Conservation (phyloP, 208 protist species). For the Tritrichomonas musculus region DNA sequence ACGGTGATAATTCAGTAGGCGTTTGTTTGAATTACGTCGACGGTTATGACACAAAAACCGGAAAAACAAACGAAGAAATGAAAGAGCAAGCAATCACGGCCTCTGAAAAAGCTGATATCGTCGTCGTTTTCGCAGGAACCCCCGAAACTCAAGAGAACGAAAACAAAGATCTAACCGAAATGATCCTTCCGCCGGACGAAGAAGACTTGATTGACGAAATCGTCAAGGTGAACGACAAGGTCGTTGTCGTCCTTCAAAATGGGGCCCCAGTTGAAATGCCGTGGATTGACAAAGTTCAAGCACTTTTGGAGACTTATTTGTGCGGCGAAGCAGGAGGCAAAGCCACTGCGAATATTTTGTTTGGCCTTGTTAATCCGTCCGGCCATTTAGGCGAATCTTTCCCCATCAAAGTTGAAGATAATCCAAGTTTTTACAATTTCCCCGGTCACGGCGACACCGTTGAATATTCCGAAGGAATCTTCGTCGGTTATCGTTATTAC, state of each 20-base stretch:
- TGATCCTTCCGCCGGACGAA: neutral
- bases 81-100: conserved; percentile 19
- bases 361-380: conserved; percentile 34
- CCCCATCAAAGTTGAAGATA: neutral
- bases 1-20: too few species aligned
- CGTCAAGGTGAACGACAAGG: neutral
- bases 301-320: conserved; percentile 13
- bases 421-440: conserved; percentile 24
- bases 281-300: neutral
- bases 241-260: conserved; percentile 32
- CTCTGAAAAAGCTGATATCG: neutral
- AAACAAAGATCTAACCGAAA: neutral
- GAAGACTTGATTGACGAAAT: neutral
- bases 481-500: conserved; percentile 47
- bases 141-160: neutral
- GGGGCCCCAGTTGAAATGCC: conserved; percentile 35
- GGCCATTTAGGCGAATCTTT: conserved; percentile 43
- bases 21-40: neutral
- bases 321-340: conserved; percentile 36
- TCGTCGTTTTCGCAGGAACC: neutral
- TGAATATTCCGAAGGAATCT: neutral
- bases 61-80: neutral
- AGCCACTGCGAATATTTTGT: conserved; percentile 41
- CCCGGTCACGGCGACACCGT: neutral
- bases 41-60: neutral